Base-by-base conservation (phyloP, 2,329 filamentous ascomycete genomes). In the Tothia fuscella region DNA sequence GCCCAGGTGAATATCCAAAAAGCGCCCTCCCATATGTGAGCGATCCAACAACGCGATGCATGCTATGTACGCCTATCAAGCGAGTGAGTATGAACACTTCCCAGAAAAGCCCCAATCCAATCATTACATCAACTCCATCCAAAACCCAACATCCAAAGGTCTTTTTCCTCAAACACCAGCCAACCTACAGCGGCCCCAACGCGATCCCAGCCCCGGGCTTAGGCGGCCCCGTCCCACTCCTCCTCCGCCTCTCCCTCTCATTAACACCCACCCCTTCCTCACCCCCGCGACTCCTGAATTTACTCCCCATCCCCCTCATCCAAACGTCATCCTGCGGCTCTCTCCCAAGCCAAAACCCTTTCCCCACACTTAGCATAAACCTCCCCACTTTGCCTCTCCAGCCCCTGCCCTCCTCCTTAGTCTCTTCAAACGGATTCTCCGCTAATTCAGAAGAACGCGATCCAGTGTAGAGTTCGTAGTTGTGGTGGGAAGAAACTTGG, bases 381-480 rank as follows among this genome's bases (percentile, higher is more conserved):
- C 88, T 72, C n/a, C 87, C 88, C 9, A 93, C 54, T 52, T 76
- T 78, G 25, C 87, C 88, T 57, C 72, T 73, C 75, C 82, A 87
- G 14, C 87, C 87, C 47, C 81, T 71, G 9, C 86, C 85, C 43
- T 84, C 78, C n/a, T 80, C 76, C 33, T 76, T 73, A 39, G 74
- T 76, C 24, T 66, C 62, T 0, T 74, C 72, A 60, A 94, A 94
- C 0, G 85, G 67, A 63, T 85, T 77, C 47, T 77, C 72, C 25
- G 73, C 70, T 40, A 70, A 62, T 40, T 68, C 63, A 26, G 65
- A 56, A 4, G 62, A 61, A 5, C 63, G 57, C 38, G 61, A 46
- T 19, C 26, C 45, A 29, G 35, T 41, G 30, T 47, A 43, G 9
- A 46, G 40, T 12, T 42, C 33, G 47, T 48, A 49, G 35, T 47